Conservation (phyloP, 2,329 filamentous ascomycete species). For the Blastomyces emzantsi region DNA sequence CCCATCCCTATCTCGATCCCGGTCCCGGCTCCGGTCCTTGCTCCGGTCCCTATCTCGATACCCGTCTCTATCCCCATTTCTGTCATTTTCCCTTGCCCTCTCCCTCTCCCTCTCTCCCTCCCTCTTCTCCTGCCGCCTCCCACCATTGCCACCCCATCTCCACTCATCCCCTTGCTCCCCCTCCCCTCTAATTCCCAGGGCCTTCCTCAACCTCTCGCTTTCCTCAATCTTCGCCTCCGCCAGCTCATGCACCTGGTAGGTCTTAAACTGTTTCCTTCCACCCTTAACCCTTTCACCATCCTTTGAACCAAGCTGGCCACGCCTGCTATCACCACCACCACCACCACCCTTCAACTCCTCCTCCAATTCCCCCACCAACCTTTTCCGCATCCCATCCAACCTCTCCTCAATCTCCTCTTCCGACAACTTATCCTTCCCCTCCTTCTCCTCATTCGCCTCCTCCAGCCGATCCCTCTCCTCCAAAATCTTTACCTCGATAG, state of each 20-base stretch:
- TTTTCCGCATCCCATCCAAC: conserved; percentile 57
- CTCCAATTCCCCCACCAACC: conserved; percentile 51
- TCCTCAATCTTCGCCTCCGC: conserved; percentile 95
- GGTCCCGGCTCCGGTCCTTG: neutral
- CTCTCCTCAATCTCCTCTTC: conserved; percentile 85
- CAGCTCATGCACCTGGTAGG: conserved; percentile 91
- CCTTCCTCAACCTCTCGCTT: conserved; percentile 76
- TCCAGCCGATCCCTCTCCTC: conserved; percentile 86
- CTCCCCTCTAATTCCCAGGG: conserved; percentile 79
- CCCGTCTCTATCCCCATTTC: neutral
- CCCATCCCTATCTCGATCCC: conserved; percentile 5
- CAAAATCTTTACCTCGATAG: conserved; percentile 88
- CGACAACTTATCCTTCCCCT: conserved; percentile 35
- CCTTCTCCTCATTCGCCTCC: conserved; percentile 51
- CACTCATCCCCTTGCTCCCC: conserved; percentile 68
- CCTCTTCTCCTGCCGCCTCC: conserved; percentile 12
- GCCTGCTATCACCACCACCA: conserved; percentile 5
- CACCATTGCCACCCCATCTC: conserved; percentile 12
- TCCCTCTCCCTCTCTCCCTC: conserved; percentile 12
- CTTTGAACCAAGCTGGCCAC: conserved; percentile 19
- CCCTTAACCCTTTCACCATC: conserved; percentile 18
- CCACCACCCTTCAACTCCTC: conserved; percentile 30
- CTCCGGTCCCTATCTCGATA: conserved; percentile 4
- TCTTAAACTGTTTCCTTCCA: conserved; percentile 56
- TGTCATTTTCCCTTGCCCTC: conserved; percentile 18